phyloP scores from a whole-genome alignment of 768 basidiomycete genomes.

The Mycena rosella region DNA sequence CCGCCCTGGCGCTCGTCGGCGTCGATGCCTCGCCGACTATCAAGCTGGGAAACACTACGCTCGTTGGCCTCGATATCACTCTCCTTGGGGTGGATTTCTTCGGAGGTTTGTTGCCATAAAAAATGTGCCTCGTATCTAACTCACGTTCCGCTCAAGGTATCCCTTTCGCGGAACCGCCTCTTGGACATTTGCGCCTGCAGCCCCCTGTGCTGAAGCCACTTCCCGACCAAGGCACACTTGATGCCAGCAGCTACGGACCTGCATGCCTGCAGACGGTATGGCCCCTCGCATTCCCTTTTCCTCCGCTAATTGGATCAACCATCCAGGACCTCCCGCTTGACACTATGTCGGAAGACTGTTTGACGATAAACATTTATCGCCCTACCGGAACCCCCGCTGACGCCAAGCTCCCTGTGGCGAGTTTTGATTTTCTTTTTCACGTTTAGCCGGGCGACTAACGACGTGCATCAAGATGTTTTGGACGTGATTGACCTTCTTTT shows the following conservation, averaged over 20 bases:
- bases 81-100: constrained; percentile 52
- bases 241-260: constrained; percentile 62
- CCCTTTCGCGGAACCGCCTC: constrained; percentile 68
- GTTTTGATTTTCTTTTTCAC: too few relatives aligned
- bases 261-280: constrained; percentile 64
- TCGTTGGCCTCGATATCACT: constrained; percentile 53
- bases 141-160: constrained; percentile 50
- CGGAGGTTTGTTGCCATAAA: constrained; percentile 50
- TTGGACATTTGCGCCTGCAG: constrained; percentile 60
- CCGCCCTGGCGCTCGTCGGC: background rate
- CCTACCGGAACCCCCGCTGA: constrained; percentile 52
- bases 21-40: constrained; percentile 36
- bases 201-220: constrained; percentile 60
- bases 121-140: background rate
- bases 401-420: constrained; percentile 50
- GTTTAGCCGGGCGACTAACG: background rate
- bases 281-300: background rate
- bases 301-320: background rate
- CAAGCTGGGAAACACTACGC: constrained; percentile 52
- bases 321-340: constrained; percentile 48
- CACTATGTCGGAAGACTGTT: constrained; percentile 67
- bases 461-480: constrained; percentile 30
- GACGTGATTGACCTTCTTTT: constrained; percentile 17
- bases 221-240: constrained; percentile 49
- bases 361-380: constrained; percentile 70